These are phyloP conservation scores for Pyropia haitanensis DNA, from an alignment of 23 red algal genomes.

Conservation along the genomic window DNA sequence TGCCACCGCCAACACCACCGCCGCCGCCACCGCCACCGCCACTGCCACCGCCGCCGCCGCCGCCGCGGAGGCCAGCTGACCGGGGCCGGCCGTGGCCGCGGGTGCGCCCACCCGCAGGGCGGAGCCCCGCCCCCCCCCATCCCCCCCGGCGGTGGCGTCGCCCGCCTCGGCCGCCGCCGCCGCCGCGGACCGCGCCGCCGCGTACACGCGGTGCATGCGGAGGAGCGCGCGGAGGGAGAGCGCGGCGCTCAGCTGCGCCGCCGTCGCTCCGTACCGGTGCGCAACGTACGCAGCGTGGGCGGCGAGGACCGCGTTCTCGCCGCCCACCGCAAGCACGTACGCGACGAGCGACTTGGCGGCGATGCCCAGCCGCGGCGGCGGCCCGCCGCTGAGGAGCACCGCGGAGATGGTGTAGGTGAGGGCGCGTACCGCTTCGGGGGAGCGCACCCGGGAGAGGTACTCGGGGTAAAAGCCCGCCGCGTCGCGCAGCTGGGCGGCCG, in stretches of 20 bases:
- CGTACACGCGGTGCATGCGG: slow-evolving; percentile 15
- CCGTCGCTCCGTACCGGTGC: slow-evolving; percentile 33
- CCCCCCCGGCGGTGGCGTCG: too few relatives aligned
- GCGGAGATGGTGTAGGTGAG: slow-evolving; percentile 35
- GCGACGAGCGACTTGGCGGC: slow-evolving; percentile 20
- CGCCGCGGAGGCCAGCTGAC: too few relatives aligned
- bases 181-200: too few relatives aligned
- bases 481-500: slow-evolving; percentile 1
- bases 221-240: slow-evolving; percentile 18
- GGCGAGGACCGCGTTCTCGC: slow-evolving; percentile 41
- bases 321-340: slow-evolving; percentile 23
- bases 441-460: slow-evolving; percentile 27
- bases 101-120: too few relatives aligned
- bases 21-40: too few relatives aligned
- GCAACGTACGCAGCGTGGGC: slow-evolving; percentile 46
- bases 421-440: slow-evolving; percentile 1
- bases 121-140: too few relatives aligned
- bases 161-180: too few relatives aligned
- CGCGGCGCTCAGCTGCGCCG: slow-evolving; percentile 10
- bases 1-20: too few relatives aligned
- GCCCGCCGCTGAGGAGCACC: slow-evolving; percentile 13
- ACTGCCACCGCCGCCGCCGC: too few relatives aligned
- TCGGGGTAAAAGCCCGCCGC: slow-evolving; percentile 35
- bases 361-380: not conserved
- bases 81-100: too few relatives aligned